Conservation (phyloP, 2,329 filamentous ascomycete species). For the Helotiales sp. region DNA sequence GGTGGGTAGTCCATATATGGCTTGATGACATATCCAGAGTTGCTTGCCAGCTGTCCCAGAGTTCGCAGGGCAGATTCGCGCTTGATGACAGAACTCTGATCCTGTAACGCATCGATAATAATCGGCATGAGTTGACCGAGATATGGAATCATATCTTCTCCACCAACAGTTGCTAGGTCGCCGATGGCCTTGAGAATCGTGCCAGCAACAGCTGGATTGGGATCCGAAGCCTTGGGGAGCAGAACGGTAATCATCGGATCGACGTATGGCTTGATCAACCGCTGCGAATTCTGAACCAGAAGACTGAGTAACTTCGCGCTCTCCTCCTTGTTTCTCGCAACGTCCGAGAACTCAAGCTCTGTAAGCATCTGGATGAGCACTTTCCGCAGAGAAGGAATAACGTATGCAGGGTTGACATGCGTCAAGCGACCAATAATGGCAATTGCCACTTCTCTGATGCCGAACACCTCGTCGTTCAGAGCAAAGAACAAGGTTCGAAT, state of each 20-base stretch:
- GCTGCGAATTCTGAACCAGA: constrained; percentile 89
- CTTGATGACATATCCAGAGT: constrained; percentile 95
- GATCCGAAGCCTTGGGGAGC: constrained; percentile 88
- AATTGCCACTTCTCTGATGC: constrained; percentile 92
- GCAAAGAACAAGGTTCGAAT: constrained; percentile 95
- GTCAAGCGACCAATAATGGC: constrained; percentile 94
- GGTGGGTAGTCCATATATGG: constrained; percentile 96
- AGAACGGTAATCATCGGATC: constrained; percentile 94
- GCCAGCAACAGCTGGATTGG: constrained; percentile 85
- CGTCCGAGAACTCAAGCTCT: constrained; percentile 94
- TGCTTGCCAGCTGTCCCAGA: constrained; percentile 89
- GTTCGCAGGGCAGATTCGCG: constrained; percentile 90
- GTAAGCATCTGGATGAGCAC: constrained; percentile 95
- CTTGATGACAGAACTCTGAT: constrained; percentile 88
- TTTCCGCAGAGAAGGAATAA: constrained; percentile 94
- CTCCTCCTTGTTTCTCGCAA: constrained; percentile 92
- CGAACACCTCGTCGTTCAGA: constrained; percentile 91
- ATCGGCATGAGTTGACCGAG: constrained; percentile 93
- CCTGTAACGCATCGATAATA: constrained; percentile 91
- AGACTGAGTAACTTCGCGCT: constrained; percentile 92
- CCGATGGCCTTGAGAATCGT: constrained; percentile 96
- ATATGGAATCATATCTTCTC: constrained; percentile 91
- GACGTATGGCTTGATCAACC: constrained; percentile 93
- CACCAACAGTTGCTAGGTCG: constrained; percentile 90
- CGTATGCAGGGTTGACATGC: constrained; percentile 91